These are phyloP conservation scores for Jimgerdemannia flammicorona DNA, from an alignment of 192 early-diverging fungal species.

Conservation along the genomic window DNA sequence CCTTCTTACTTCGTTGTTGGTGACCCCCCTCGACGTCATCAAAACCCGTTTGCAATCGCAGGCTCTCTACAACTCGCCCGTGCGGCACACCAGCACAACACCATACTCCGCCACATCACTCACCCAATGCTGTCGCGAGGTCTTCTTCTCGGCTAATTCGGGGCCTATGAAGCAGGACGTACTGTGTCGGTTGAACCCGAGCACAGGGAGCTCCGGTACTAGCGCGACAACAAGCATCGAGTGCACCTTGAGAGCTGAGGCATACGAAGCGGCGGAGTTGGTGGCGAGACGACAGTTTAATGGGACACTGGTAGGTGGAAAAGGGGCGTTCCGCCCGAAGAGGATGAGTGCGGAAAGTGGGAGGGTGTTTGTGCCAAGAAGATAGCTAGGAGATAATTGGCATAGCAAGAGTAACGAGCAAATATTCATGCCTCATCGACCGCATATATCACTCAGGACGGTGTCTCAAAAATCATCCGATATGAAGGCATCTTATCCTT, in stretches of 20 bases:
- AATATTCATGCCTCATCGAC: too few relatives aligned
- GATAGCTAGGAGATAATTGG: too few relatives aligned
- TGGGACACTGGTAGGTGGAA: slow-evolving; percentile 37
- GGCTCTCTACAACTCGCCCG: slow-evolving; percentile 13
- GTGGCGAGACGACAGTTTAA: slow-evolving; percentile 19
- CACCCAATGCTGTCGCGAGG: slow-evolving; percentile 37
- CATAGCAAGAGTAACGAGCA: too few relatives aligned
- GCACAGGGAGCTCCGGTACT: background rate
- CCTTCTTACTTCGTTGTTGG: slow-evolving; percentile 69
- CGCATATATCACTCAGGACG: slow-evolving; percentile 43
- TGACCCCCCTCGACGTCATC: slow-evolving; percentile 86
- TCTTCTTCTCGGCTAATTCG: slow-evolving; percentile 28
- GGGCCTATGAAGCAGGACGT: background rate
- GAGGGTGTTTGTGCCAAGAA: background rate
- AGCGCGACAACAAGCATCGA: background rate
- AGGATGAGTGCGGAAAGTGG: background rate
- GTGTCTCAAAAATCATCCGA: slow-evolving; percentile 70
- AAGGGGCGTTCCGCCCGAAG: background rate
- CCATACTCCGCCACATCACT: slow-evolving; percentile 26
- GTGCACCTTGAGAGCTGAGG: background rate
- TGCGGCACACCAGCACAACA: slow-evolving; percentile 1
- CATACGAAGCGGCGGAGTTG: background rate
- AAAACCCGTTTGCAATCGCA: slow-evolving; percentile 80
- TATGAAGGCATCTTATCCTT: slow-evolving; percentile 77
- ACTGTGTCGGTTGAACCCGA: background rate